Evolutionary conservation across 2,329 filamentous ascomycete species (phyloP).

Genomic region (Daldinia eschscholtzii): DNA sequence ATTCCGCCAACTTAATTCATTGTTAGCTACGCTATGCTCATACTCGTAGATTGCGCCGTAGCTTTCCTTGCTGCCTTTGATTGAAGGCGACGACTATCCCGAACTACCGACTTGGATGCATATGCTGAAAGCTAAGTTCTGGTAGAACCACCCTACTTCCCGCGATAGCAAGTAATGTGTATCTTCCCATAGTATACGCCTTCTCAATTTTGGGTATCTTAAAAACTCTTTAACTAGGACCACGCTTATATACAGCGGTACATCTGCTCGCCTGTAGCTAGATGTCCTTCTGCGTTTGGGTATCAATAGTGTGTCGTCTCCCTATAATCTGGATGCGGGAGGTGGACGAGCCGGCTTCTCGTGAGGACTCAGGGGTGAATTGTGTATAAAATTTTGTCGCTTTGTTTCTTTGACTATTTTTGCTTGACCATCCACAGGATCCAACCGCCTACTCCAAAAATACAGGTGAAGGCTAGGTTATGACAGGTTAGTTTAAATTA

Average conservation of each 20-base stretch:
- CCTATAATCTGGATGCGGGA: not conserved
- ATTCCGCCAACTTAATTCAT: no score
- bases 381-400: not conserved
- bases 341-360: not conserved
- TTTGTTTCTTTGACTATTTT: slow-evolving; percentile 32
- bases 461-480: slow-evolving; percentile 34
- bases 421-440: slow-evolving; percentile 45
- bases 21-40: not conserved
- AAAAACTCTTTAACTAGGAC: not conserved
- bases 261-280: slow-evolving; percentile 8
- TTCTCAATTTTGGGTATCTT: not conserved
- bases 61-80: not conserved
- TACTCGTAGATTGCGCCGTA: not conserved
- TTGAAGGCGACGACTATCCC: not conserved
- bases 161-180: not conserved
- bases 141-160: not conserved
- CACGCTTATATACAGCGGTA: not conserved
- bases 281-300: not conserved
- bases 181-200: not conserved
- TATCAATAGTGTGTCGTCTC: not conserved
- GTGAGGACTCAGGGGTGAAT: not conserved
- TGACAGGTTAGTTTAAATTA: not conserved
- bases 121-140: not conserved
- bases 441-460: slow-evolving; percentile 46
- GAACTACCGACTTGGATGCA: not conserved